A percentile compares a stretch with the other conserved stretches of the same genome.
Evolutionary conservation across 306 rosid species (phyloP).

Genomic region (Aeschynomene evenia): DNA sequence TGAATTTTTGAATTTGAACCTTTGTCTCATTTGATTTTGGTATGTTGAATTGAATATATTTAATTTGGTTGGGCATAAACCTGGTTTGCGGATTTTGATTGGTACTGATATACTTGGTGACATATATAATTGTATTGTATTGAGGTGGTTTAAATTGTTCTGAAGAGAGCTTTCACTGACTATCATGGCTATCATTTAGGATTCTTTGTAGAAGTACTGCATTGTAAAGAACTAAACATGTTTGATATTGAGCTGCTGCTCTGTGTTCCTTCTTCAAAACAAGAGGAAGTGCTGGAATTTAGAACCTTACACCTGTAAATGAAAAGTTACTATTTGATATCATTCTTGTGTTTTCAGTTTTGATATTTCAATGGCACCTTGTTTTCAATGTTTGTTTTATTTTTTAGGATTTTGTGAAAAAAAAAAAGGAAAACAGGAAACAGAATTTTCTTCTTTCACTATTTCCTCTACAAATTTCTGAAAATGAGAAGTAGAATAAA

Average conservation of each 20-base stretch:
- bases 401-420: too few species aligned
- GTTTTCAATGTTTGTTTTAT: too few species aligned
- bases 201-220: neutral
- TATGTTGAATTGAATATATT: neutral
- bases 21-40: slow-evolving; percentile 5
- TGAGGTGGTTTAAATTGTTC: slow-evolving; percentile 11
- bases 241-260: neutral
- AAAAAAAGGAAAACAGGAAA: too few species aligned
- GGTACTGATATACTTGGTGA: neutral
- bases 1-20: slow-evolving; percentile 7
- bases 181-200: neutral
- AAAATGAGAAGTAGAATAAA: neutral
- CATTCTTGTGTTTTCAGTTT: too few species aligned
- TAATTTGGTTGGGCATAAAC: slow-evolving; percentile 8
- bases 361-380: too few species aligned
- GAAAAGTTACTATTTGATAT: neutral
- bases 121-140: neutral
- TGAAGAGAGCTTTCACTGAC: neutral
- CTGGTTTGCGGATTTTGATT: slow-evolving; percentile 21
- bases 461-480: neutral
- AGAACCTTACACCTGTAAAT: neutral
- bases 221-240: neutral
- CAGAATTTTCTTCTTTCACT: neutral
- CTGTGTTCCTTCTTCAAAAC: neutral
- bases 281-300: neutral